Conservation (phyloP, 305 asterid genomes). For the Fraxinus sp. region DNA sequence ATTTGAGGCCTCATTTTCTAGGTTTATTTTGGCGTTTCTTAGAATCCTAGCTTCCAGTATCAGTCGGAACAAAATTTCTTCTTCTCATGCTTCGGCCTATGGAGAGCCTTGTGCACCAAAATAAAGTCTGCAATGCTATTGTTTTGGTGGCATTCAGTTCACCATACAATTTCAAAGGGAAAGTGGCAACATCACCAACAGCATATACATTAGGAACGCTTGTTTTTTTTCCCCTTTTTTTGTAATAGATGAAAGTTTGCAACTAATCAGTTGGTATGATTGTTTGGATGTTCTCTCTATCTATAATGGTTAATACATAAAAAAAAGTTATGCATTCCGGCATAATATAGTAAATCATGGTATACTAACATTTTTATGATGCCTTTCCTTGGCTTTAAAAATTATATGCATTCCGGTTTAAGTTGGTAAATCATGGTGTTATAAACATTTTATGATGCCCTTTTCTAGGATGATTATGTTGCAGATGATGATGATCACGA, state of each 20-base stretch:
- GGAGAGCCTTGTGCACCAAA: background rate
- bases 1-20: constrained; percentile 7
- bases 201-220: no score
- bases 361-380: background rate
- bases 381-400: background rate
- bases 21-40: background rate
- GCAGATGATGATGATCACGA: constrained; percentile 57
- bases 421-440: background rate
- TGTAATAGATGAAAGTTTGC: no score
- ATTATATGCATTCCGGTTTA: background rate
- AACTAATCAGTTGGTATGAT: background rate
- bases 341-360: background rate
- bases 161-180: no score
- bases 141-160: background rate
- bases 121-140: background rate
- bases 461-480: no score
- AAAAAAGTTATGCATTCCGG: background rate
- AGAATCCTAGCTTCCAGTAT: background rate
- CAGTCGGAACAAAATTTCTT: background rate
- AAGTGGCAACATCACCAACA: no score
- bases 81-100: background rate
- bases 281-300: background rate
- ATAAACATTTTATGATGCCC: no score
- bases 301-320: background rate
- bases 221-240: no score